These are phyloP conservation scores for Boletus tomentosulus DNA, from an alignment of 768 basidiomycete genomes.

Conservation along the genomic window DNA sequence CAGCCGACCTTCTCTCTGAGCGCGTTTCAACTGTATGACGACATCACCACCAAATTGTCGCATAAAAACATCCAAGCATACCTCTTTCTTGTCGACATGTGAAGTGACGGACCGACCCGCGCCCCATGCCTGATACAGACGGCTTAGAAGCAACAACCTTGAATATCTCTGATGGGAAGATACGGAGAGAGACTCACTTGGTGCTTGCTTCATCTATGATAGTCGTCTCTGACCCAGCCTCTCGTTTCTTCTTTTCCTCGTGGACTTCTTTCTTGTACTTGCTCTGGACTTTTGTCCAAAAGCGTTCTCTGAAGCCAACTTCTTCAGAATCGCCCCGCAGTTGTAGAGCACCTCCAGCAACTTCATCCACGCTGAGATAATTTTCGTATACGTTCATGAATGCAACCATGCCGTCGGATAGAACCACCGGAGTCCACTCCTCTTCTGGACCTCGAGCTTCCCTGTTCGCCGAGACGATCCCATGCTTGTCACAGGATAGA, in stretches of 20 bases:
- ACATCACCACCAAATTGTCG: slow-evolving; percentile 1
- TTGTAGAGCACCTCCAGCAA: slow-evolving; percentile 75
- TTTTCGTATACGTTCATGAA: slow-evolving; percentile 89
- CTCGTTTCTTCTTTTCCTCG: slow-evolving; percentile 70
- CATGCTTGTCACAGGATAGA: slow-evolving; percentile 82
- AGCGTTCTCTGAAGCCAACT: slow-evolving; percentile 81
- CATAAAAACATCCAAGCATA: slow-evolving; percentile 28
- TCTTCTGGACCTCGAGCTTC: slow-evolving; percentile 93
- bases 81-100: slow-evolving; percentile 67
- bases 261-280: slow-evolving; percentile 84
- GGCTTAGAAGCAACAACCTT: slow-evolving; percentile 39
- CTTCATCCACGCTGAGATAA: slow-evolving; percentile 80
- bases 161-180: background rate
- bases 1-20: slow-evolving; percentile 73
- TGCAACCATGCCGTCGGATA: slow-evolving; percentile 82
- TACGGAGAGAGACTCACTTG: slow-evolving; percentile 52
- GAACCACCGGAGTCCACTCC: slow-evolving; percentile 84
- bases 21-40: slow-evolving; percentile 62
- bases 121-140: slow-evolving; percentile 79
- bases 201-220: slow-evolving; percentile 68
- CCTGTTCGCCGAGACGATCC: slow-evolving; percentile 76
- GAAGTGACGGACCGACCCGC: slow-evolving; percentile 73
- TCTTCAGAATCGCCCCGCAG: slow-evolving; percentile 82
- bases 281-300: slow-evolving; percentile 85
- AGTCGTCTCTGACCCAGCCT: slow-evolving; percentile 46